These are phyloP conservation scores for Botrytis tulipae DNA, from an alignment of 2,329 filamentous ascomycete species.

Conservation along the genomic window DNA sequence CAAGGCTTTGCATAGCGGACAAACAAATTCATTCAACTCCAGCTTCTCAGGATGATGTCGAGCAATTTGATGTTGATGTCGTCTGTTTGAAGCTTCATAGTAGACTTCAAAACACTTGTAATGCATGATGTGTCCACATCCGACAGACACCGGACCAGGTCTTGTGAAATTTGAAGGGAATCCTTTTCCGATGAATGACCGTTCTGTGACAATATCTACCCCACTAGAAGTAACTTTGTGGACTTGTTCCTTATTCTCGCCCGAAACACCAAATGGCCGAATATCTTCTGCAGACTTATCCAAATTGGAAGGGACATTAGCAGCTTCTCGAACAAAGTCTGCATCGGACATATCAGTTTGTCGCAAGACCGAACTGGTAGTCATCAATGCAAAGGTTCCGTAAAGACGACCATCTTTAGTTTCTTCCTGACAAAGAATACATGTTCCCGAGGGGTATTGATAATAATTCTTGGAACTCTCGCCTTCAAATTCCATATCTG, in stretches of 20 bases:
- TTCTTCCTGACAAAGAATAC: conserved; percentile 95
- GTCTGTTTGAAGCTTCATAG: conserved; percentile 75
- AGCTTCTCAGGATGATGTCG: conserved; percentile 87
- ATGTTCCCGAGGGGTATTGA: conserved; percentile 90
- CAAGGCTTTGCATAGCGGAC: conserved; percentile 92
- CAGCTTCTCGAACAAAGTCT: conserved; percentile 81
- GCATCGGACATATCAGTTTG: conserved; percentile 80
- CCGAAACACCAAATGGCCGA: conserved; percentile 86
- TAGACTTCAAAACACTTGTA: conserved; percentile 94
- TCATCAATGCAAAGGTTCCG: conserved; percentile 88
- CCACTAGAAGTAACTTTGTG: conserved; percentile 74
- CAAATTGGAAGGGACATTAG: conserved; percentile 73
- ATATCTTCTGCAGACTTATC: conserved; percentile 81
- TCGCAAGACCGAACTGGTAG: conserved; percentile 79
- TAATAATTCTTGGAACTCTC: conserved; percentile 73
- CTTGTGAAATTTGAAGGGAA: conserved; percentile 69
- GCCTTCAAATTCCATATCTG: conserved; percentile 55
- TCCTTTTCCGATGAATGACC: conserved; percentile 83
- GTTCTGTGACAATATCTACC: conserved; percentile 67
- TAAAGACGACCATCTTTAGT: conserved; percentile 86
- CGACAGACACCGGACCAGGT: conserved; percentile 78
- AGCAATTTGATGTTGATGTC: conserved; percentile 90
- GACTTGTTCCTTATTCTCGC: conserved; percentile 77
- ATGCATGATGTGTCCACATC: conserved; percentile 98
- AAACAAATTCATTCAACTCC: conserved; percentile 83